A percentile compares a stretch with the other conserved stretches of the same genome.
Conservation (phyloP, 2,329 filamentous ascomycete species). For the Ophioceras dolichostomum region DNA sequence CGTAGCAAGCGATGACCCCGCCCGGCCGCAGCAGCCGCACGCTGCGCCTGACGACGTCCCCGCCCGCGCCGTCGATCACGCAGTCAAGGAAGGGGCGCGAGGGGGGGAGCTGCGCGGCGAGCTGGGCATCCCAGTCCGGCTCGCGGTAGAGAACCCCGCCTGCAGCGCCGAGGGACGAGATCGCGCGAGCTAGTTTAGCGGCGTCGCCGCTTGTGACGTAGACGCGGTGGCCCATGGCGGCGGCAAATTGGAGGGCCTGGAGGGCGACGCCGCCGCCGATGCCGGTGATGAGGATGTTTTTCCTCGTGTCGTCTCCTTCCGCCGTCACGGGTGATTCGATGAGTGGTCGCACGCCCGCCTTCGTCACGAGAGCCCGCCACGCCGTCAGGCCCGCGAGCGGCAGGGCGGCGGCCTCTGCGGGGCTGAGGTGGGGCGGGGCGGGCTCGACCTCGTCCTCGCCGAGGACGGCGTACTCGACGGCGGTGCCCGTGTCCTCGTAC, state of each 20-base stretch:
- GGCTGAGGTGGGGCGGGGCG: slow-evolving; percentile 58
- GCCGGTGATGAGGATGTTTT: slow-evolving; percentile 76
- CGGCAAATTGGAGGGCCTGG: slow-evolving; percentile 67
- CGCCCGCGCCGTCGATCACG: slow-evolving; percentile 84
- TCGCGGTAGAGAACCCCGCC: slow-evolving; percentile 78
- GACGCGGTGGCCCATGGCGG: slow-evolving; percentile 62
- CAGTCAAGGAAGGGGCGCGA: slow-evolving; percentile 64
- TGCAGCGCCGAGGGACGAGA: slow-evolving; percentile 54
- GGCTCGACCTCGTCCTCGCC: slow-evolving; percentile 62
- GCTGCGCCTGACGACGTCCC: slow-evolving; percentile 63
- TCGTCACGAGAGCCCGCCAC: slow-evolving; percentile 76
- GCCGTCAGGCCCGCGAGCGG: slow-evolving; percentile 78
- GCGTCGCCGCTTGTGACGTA: slow-evolving; percentile 67
- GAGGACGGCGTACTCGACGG: slow-evolving; percentile 61
- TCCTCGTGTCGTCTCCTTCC: slow-evolving; percentile 33
- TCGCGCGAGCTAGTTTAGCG: slow-evolving; percentile 64
- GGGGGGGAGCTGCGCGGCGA: slow-evolving; percentile 48
- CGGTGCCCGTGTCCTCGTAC: slow-evolving; percentile 51
- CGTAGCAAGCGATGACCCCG: slow-evolving; percentile 76
- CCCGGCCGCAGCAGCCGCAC: slow-evolving; percentile 63
- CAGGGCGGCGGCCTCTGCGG: slow-evolving; percentile 69
- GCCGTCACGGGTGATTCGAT: too few relatives aligned
- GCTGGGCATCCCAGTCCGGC: slow-evolving; percentile 67
- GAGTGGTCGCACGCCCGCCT: slow-evolving; percentile 50
- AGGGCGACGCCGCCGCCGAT: slow-evolving; percentile 90